Evolutionary conservation across 2,329 filamentous ascomycete genomes (phyloP), one percentile per base, ranked within the genome.

Genomic region (Penicillium occitanis): DNA sequence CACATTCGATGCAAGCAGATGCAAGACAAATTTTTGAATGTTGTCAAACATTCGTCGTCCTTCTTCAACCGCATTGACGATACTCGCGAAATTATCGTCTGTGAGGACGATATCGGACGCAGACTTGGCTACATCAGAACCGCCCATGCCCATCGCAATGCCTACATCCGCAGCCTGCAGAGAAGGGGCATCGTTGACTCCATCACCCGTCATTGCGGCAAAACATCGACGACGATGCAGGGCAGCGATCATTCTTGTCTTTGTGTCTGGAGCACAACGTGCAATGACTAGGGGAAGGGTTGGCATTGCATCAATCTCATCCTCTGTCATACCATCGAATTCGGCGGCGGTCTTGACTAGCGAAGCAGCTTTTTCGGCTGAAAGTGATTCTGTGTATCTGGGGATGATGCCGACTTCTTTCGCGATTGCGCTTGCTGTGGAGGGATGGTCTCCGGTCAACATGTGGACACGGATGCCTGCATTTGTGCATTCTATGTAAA

Each of bases 231-330:
- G 89, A 17, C 92, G 87, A 70, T 93, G 91, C 17, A 96, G 85
- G 5, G 92, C 92, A 71, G 93, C 91, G 61, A 96, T 93, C 92
- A 96, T 96, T 67, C 91, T 88, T 4, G 92, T 92, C 79, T 96
- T 96, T 46, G 92, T 96, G 67, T 91, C 87, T 0, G 93, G 92
- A 0, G 91, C 90, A 74, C 92, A 96, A 44, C 92, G 89, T 44
- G 92, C 92, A 67, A 96, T 89, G 8, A 96, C 92, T 0, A 94
- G 82, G 2, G 92, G 92, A 1, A 96, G 81, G 48, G 92, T 87
- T 4, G 90, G 88, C 17, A 96, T 81, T 0, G 84, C 82, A 69
- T 96, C 85, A 59, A 87, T 83, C 67, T 87, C 79, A 4, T 80
- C 78, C 61, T 86, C 84, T 1, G 78, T 81, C 68, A 86, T 72